phyloP scores from a whole-genome alignment of 169 alveolate genomes.

The Eimeria necatrix region DNA sequence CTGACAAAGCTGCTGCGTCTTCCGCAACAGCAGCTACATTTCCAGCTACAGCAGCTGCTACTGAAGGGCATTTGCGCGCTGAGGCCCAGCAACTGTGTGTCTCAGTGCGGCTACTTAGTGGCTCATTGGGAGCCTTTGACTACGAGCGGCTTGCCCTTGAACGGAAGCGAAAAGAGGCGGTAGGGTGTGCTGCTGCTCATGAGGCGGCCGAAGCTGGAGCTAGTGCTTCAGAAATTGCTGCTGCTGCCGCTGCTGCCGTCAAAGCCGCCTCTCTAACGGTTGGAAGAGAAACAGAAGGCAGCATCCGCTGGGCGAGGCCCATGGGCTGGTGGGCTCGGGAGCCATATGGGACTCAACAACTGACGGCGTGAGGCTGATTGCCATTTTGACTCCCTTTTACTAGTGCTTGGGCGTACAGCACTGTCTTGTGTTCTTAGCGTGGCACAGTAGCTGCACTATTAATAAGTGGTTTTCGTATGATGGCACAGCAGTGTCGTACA shows the following conservation, averaged over 20 bases:
- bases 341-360: conserved; percentile 14
- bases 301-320: conserved; percentile 60
- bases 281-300: conserved; percentile 19
- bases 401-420: neutral
- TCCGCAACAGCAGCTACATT: conserved; percentile 45
- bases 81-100: conserved; percentile 59
- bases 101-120: conserved; percentile 59
- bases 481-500: too few species aligned
- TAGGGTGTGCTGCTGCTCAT: conserved; percentile 40
- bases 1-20: neutral
- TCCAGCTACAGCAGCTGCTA: conserved; percentile 82
- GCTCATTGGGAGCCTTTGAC: conserved; percentile 39
- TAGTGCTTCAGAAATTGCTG: neutral
- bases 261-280: conserved; percentile 21
- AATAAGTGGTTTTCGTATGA: too few species aligned
- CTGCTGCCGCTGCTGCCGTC: conserved; percentile 62
- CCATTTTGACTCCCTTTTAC: neutral
- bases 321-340: conserved; percentile 58
- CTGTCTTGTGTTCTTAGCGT: neutral
- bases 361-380: neutral
- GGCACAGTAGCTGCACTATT: too few species aligned
- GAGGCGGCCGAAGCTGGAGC: conserved; percentile 43
- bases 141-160: conserved; percentile 63
- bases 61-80: conserved; percentile 79
- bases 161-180: conserved; percentile 30